These are phyloP conservation scores for Entonaema liquescens DNA, from an alignment of 495 filamentous ascomycete genomes.

Conservation along the genomic window DNA sequence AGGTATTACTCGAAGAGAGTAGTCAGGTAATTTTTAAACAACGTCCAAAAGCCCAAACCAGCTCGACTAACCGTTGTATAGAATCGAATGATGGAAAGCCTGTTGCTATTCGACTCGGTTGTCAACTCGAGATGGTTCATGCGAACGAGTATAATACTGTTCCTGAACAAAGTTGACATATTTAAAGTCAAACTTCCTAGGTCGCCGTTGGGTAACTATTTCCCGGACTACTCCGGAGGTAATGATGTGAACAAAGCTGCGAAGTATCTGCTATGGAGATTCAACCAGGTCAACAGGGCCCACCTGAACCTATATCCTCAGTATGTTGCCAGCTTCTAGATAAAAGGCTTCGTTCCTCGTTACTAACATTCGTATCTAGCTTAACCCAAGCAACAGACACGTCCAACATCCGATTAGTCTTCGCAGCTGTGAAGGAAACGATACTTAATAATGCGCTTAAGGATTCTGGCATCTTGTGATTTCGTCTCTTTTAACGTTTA, in stretches of 20 bases:
- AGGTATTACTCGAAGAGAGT: conserved; percentile 94
- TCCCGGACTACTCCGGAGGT: conserved; percentile 96
- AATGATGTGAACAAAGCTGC: conserved; percentile 97
- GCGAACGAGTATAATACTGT: conserved; percentile 97
- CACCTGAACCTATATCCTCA: conserved; percentile 97
- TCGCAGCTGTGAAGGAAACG: conserved; percentile 98
- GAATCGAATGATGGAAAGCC: conserved; percentile 99
- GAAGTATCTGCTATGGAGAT: conserved; percentile 97
- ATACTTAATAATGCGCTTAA: conserved; percentile 98
- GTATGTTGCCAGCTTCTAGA: conserved; percentile 63
- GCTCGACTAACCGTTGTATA: conserved; percentile 49
- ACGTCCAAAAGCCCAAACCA: background rate
- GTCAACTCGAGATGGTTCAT: conserved; percentile 99
- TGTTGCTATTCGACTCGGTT: conserved; percentile 98
- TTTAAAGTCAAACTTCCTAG: conserved; percentile 93
- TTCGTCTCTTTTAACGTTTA: conserved; percentile 25
- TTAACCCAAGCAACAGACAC: conserved; percentile 98
- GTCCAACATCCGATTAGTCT: conserved; percentile 96
- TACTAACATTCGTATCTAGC: conserved; percentile 61
- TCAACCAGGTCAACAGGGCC: conserved; percentile 97
- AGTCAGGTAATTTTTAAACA: conserved; percentile 74
- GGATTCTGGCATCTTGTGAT: conserved; percentile 94
- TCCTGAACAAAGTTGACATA: conserved; percentile 97
- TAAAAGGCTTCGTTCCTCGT: background rate
- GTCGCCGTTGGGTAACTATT: conserved; percentile 90